Evolutionary conservation across 2,329 filamentous ascomycete genomes (phyloP).

Genomic region (Aphanoascus verrucosus): DNA sequence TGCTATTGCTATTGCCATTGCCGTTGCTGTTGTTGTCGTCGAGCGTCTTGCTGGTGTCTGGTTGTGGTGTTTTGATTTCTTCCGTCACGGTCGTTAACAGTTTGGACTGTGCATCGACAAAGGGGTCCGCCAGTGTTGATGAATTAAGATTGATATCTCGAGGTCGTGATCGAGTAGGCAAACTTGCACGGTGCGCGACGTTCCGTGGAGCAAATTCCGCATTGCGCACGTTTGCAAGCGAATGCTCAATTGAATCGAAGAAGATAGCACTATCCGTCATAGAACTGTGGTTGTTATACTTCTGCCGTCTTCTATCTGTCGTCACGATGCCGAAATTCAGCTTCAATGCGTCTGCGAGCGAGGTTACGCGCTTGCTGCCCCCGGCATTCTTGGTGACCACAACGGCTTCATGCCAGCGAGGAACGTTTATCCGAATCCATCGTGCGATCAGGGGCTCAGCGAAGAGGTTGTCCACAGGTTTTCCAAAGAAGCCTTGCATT

Average conservation of each 20-base stretch:
- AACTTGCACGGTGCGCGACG: constrained; percentile 1
- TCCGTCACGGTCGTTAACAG: background rate
- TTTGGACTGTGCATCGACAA: constrained; percentile 2
- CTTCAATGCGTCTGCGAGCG: constrained; percentile 87
- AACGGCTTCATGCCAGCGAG: constrained; percentile 76
- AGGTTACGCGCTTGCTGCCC: constrained; percentile 93
- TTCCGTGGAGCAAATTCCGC: constrained; percentile 4
- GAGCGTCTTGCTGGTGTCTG: background rate
- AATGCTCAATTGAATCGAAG: constrained; percentile 49
- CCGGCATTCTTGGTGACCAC: constrained; percentile 98
- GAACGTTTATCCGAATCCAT: constrained; percentile 86
- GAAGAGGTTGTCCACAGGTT: constrained; percentile 92
- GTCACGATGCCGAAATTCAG: constrained; percentile 91
- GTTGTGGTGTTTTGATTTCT: constrained; percentile 2
- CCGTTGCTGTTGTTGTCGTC: background rate
- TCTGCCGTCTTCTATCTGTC: constrained; percentile 46
- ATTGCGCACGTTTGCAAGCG: constrained; percentile 18
- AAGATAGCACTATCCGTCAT: constrained; percentile 73
- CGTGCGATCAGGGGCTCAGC: constrained; percentile 90
- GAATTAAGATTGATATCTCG: constrained; percentile 3
- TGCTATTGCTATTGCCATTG: background rate
- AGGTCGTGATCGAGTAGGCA: constrained; percentile 5
- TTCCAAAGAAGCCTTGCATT: constrained; percentile 99
- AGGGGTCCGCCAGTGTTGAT: background rate
- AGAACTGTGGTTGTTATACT: constrained; percentile 37